A percentile compares a stretch with the other conserved stretches of the same genome.
These are phyloP conservation scores for Cicer chorassanicum DNA, from an alignment of 306 rosid species.

Conservation along the genomic window DNA sequence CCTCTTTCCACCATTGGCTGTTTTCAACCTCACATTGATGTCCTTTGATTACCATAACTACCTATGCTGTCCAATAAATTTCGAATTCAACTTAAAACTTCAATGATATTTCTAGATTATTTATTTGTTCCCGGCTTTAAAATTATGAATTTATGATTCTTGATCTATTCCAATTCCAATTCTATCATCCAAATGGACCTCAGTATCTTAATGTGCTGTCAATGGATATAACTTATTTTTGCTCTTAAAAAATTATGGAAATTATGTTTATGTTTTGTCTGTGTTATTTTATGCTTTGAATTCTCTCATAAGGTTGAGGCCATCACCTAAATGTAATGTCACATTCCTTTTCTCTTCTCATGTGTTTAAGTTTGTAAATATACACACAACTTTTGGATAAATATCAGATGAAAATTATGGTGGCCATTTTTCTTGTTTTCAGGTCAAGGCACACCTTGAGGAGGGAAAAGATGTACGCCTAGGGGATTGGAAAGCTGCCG, in stretches of 20 bases:
- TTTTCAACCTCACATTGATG: no score
- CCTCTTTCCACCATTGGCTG: no score
- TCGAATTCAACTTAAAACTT: no score
- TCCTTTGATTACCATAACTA: no score
- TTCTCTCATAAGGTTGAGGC: not conserved
- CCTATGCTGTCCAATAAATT: no score
- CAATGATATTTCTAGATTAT: no score
- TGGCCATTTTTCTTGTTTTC: constrained; percentile 44
- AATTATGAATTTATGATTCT: no score
- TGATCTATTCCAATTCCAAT: no score
- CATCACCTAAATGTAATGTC: constrained; percentile 1
- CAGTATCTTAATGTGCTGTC: not conserved
- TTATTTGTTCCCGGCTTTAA: no score
- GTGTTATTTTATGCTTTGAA: constrained; percentile 27
- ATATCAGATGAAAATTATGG: constrained; percentile 27
- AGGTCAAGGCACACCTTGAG: constrained; percentile 79
- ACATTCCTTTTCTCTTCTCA: constrained; percentile 10
- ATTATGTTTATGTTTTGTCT: constrained; percentile 1
- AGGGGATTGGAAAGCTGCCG: constrained; percentile 98
- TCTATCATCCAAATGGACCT: no score
- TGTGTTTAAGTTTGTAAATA: constrained; percentile 16
- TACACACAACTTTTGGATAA: constrained; percentile 17
- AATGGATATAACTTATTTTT: constrained; percentile 16
- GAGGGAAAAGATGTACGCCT: constrained; percentile 95
- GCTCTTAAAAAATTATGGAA: constrained; percentile 5